Conservation (phyloP, 2,329 filamentous ascomycete species). For the Tympanopsis confertula region DNA sequence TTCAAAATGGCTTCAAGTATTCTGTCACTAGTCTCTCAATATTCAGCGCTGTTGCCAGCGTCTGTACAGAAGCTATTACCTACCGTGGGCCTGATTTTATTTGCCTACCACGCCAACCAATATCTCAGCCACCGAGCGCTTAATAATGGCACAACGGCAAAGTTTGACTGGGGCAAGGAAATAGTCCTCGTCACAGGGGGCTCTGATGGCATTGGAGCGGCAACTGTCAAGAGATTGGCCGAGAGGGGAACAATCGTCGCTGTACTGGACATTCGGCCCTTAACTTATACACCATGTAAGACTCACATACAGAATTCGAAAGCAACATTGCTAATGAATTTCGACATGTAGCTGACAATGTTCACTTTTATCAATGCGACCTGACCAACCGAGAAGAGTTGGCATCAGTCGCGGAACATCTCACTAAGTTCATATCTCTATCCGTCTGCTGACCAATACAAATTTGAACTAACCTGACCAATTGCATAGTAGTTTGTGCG, state of each 20-base stretch:
- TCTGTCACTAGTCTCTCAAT: no score
- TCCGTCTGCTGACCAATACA: no score
- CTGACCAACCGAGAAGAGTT: constrained; percentile 35
- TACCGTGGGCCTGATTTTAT: no score
- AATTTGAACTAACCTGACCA: constrained; percentile 33
- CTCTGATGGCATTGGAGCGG: constrained; percentile 44
- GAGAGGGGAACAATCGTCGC: constrained; percentile 40
- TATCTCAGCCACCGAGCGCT: no score
- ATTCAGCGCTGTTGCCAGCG: no score
- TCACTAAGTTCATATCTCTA: no score
- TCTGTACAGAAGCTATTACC: no score
- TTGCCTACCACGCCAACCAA: no score
- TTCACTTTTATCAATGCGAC: constrained; percentile 44
- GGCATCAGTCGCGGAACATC: constrained; percentile 24
- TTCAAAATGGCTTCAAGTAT: no score
- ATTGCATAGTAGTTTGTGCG: constrained; percentile 48
- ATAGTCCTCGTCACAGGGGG: constrained; percentile 49
- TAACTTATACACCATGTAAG: constrained; percentile 27
- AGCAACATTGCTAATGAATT: no score
- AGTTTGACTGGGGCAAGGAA: constrained; percentile 40
- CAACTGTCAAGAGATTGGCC: constrained; percentile 37
- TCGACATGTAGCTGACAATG: no score
- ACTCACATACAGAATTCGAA: not conserved
- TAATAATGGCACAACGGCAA: constrained; percentile 26
- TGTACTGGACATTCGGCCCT: constrained; percentile 40